Evolutionary conservation across 208 protist species (phyloP).

Genomic region (Crithidia sp.): DNA sequence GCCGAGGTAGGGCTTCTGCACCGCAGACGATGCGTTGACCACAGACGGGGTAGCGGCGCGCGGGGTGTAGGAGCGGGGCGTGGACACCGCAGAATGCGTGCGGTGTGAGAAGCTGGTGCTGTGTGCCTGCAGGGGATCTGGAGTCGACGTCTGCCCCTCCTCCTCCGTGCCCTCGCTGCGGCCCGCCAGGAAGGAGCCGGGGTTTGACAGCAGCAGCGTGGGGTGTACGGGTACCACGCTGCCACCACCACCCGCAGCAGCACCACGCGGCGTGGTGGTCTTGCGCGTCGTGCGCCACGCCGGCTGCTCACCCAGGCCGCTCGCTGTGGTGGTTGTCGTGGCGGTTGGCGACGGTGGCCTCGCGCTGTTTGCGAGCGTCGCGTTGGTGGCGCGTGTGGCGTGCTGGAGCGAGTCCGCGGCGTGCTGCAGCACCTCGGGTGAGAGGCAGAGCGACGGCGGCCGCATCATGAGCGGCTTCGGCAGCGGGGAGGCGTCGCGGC

Average conservation of each 20-base stretch:
- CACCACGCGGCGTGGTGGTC: no score
- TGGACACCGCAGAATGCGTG: constrained; percentile 31
- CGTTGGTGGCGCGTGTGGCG: no score
- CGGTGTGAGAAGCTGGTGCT: constrained; percentile 26
- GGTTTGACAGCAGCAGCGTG: constrained; percentile 5
- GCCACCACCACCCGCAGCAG: not conserved
- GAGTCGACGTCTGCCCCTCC: constrained; percentile 2
- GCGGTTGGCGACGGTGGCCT: not conserved
- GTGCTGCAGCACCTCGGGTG: constrained; percentile 20
- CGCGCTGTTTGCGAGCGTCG: no score
- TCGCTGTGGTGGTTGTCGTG: not conserved
- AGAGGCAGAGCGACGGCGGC: constrained; percentile 15
- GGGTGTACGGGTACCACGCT: not conserved
- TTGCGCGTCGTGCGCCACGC: not conserved
- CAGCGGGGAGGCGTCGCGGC: not conserved
- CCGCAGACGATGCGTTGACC: not conserved
- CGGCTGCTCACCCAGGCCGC: not conserved
- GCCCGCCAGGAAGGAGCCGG: not conserved
- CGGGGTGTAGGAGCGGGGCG: constrained; percentile 44
- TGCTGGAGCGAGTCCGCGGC: constrained; percentile 7
- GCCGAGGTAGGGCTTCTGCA: constrained; percentile 70
- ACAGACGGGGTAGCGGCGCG: constrained; percentile 19
- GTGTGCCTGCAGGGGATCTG: constrained; percentile 3
- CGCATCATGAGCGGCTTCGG: constrained; percentile 7
- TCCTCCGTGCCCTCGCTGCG: constrained; percentile 14